Evolutionary conservation across 371 early-diverging fungal genomes (phyloP), one percentile per base, ranked within the genome.

Genomic region (Mucor irregularis): DNA sequence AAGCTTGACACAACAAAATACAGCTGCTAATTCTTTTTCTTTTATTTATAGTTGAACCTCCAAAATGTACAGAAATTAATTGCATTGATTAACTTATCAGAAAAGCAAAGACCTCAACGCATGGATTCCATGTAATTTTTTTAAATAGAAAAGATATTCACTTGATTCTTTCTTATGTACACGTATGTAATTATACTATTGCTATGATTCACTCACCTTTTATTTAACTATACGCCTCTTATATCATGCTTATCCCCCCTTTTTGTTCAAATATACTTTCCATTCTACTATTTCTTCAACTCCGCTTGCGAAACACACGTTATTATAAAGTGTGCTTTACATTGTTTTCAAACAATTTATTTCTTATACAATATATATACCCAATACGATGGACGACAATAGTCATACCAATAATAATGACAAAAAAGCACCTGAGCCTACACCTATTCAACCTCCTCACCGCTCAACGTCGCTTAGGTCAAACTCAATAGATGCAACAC

Each of bases 91-190:
- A 60, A 47, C 21, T 30, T 56, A 33, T 33, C 52, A 21, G 56
- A 60, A 25, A 50, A 55, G 30, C 49, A 45, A 43, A 59, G 50
- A 46, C 56, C 61, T 25, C 60, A 65, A 30, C 65, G 65, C 25
- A 65, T 65, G 61, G 65, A 65, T 38, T 65, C 65, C 35, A 28
- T 64, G 24, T 64, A 64, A 42, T 28, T 31, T 13, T 4, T n/a
- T n/a, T n/a, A n/a, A n/a, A n/a, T n/a, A n/a, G n/a, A n/a, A 5
- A 37, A 10, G 5, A 37, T 37, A 10, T 37, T 28, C 28, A 44
- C 28, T n/a, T n/a, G 26, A 44, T 2, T 28, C 16, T 37, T n/a
- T n/a, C n/a, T n/a, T n/a, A n/a, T n/a, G n/a, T n/a, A n/a, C n/a
- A n/a, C 17, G 0, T 16, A 28, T 43, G 44, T 43, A 43, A 26